A percentile compares a stretch with the other conserved stretches of the same genome.
phyloP scores from a whole-genome alignment of 2,329 filamentous ascomycete species.

The Alternaria triticimaculans region DNA sequence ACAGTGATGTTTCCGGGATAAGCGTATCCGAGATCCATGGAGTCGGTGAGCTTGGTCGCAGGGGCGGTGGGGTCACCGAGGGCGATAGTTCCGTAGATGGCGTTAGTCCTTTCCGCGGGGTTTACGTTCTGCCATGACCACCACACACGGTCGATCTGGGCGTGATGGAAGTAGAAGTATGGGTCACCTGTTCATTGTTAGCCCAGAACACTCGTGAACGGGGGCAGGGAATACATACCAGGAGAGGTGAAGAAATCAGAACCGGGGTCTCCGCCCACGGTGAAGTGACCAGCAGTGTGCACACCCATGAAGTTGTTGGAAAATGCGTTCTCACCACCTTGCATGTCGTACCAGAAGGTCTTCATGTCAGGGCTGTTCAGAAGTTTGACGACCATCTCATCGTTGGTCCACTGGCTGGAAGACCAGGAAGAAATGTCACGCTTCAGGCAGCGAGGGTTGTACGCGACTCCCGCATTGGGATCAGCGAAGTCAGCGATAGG shows the following conservation, averaged over 20 bases:
- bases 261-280: slow-evolving; percentile 52
- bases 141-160: slow-evolving; percentile 56
- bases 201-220: neutral
- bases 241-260: slow-evolving; percentile 55
- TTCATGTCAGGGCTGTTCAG: slow-evolving; percentile 40
- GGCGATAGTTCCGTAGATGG: slow-evolving; percentile 52
- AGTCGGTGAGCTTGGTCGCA: slow-evolving; percentile 55
- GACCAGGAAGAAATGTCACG: slow-evolving; percentile 45
- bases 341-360: slow-evolving; percentile 50
- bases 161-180: slow-evolving; percentile 56
- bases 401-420: slow-evolving; percentile 36
- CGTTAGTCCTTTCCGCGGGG: slow-evolving; percentile 44
- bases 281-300: slow-evolving; percentile 56
- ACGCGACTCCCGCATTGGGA: no score
- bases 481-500: neutral
- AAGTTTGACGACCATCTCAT: slow-evolving; percentile 32
- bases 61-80: slow-evolving; percentile 53
- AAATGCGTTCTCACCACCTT: slow-evolving; percentile 36
- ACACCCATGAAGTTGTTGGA: slow-evolving; percentile 45
- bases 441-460: slow-evolving; percentile 46
- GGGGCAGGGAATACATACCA: slow-evolving; percentile 7
- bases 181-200: slow-evolving; percentile 41
- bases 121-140: slow-evolving; percentile 59
- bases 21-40: slow-evolving; percentile 49
- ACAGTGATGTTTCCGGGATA: slow-evolving; percentile 45